These are phyloP conservation scores for Malus hybrid DNA, from an alignment of 331 rosid species.

Conservation along the genomic window DNA sequence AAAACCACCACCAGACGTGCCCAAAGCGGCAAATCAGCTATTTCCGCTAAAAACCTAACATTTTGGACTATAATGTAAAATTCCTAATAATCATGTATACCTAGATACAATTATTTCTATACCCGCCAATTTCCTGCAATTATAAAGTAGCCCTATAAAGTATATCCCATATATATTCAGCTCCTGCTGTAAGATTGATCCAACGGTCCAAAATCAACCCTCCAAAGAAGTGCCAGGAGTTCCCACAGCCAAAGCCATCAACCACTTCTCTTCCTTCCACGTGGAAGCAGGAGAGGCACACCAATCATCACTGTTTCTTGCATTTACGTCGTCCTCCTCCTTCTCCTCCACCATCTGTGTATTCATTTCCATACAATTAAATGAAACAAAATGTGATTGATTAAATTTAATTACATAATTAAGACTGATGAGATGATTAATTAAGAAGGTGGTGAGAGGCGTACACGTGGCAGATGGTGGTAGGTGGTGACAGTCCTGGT, in stretches of 20 bases:
- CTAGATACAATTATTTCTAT: background rate
- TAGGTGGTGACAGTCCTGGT: constrained; percentile 9
- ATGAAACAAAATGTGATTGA: background rate
- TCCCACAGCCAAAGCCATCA: constrained; percentile 3
- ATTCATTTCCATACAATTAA: too few relatives aligned
- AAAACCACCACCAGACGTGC: background rate
- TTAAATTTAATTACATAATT: background rate
- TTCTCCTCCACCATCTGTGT: constrained; percentile 17
- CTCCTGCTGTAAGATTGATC: background rate
- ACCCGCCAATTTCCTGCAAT: background rate
- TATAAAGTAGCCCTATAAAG: background rate
- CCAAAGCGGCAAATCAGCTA: background rate
- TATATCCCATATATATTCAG: background rate
- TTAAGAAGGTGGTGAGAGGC: background rate
- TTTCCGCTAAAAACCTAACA: background rate
- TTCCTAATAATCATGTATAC: background rate
- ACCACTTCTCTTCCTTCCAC: constrained; percentile 4
- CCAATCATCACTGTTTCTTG: background rate
- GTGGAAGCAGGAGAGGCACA: constrained; percentile 9
- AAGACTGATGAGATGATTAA: background rate
- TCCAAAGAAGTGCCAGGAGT: constrained; percentile 7
- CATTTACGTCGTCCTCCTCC: constrained; percentile 10
- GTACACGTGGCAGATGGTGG: constrained; percentile 18
- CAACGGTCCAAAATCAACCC: background rate
- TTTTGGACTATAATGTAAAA: background rate